These are phyloP conservation scores for Apiospora arundinis DNA, from an alignment of 2,329 filamentous ascomycete genomes.

Conservation along the genomic window DNA sequence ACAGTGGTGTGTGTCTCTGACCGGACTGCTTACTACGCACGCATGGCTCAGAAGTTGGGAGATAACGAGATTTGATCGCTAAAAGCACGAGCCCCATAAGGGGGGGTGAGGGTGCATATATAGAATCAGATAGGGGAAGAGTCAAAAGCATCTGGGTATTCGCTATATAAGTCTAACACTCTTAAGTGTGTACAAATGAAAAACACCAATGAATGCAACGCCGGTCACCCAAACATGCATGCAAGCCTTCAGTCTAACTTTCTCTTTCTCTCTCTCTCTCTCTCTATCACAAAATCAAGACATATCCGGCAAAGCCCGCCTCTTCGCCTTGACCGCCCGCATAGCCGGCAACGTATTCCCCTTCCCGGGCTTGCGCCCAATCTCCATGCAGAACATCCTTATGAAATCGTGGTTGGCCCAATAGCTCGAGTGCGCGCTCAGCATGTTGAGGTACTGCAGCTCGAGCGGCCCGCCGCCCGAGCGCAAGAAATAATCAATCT, in stretches of 20 bases:
- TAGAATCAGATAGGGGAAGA: not conserved
- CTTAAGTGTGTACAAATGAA: not conserved
- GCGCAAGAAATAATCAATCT: slow-evolving; percentile 88
- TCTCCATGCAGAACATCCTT: slow-evolving; percentile 87
- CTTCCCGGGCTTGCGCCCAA: slow-evolving; percentile 76
- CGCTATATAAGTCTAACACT: slow-evolving; percentile 8
- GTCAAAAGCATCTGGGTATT: slow-evolving; percentile 21
- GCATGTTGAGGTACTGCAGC: slow-evolving; percentile 96
- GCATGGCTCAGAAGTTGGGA: not conserved
- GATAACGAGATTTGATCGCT: not conserved
- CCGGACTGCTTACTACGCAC: not conserved
- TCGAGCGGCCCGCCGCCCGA: slow-evolving; percentile 87
- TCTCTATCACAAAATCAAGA: slow-evolving; percentile 1
- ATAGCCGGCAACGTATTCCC: slow-evolving; percentile 62
- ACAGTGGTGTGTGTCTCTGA: not conserved
- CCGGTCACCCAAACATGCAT: not conserved
- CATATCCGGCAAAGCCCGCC: slow-evolving; percentile 40
- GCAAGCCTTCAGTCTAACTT: not conserved
- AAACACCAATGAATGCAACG: not conserved
- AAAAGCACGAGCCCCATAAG: not conserved
- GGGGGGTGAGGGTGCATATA: not conserved
- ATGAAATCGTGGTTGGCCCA: slow-evolving; percentile 90
- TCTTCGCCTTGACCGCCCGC: slow-evolving; percentile 62
- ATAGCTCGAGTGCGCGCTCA: slow-evolving; percentile 93
- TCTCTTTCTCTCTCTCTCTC: not conserved